Evolutionary conservation across 2,329 filamentous ascomycete genomes (phyloP), one percentile per base, ranked within the genome.

Genomic region (Alternaria panax): DNA sequence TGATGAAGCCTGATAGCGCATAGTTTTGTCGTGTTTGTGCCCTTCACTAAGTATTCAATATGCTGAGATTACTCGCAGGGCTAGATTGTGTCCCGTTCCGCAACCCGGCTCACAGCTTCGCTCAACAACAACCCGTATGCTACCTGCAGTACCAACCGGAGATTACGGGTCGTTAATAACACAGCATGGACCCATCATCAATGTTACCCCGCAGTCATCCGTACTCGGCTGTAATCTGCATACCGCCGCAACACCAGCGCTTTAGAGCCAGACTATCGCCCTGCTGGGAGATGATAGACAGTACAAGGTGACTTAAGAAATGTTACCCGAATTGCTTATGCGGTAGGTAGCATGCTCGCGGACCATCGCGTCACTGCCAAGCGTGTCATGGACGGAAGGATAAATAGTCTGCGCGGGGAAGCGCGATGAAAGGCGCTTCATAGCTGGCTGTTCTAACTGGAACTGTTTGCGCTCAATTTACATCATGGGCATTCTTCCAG

Each of bases 121-220:
- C 46, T 28, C 52, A n/a, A 22, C 38, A 32, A 22, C 30, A 51
- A 20, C 28, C 52, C 52, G 27, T 50, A 34, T 41, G n/a, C 32
- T 36, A 28, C 16, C 9, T 56, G 12, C 24, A 40, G 28, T 40
- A 50, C 57, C 52, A 56, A 46, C 47, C 52, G 46, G 57, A 47
- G 20, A 32, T 18, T 40, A 34, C 32, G 32, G 30, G 11, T 40
- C 46, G 32, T 27, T 16, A 28, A 51, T 43, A 46, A 40, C 32
- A 51, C 32, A 38, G 36, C 48, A 50, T 56, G 53, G 57, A 60
- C 56, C 40, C 32, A 43, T 51, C 51, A 54, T 53, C 46, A 51
- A 58, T 28, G 45, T 47, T 59, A 65, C 63, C 63, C 63, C 63
- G 63, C 63, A 59, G 53, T 51, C 52, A 60, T 54, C 51, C 45